Base-by-base conservation (phyloP, 352 stramenopile species). In the Phytophthora sojae region DNA sequence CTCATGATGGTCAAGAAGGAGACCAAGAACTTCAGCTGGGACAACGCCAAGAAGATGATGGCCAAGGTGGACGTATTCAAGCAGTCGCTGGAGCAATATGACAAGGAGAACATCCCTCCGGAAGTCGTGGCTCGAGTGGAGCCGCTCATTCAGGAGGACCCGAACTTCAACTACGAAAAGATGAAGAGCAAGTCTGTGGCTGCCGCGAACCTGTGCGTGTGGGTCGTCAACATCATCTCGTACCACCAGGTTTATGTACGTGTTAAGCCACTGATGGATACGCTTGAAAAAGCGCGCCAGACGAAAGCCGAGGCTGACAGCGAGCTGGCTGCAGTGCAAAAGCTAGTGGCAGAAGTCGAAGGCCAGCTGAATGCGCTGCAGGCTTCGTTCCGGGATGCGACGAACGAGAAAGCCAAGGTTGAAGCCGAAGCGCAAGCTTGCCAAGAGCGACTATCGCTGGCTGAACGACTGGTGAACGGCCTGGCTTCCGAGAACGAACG, bases 21-120 rank as follows among this genome's bases (percentile, higher is more conserved):
- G 72, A 98, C 93, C 37, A 96, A 96, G 60, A 97, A 98, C 66
- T 97, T 98, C 51, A 93, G 86, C 47, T 98, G 94, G 94, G 94
- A 98, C 42, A 98, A 97, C 64, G 94, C 94, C 11, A 98, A 98
- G 81, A 98, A 97, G 69, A 98, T 98, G 94, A 98, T 98, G 94
- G 94, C 94, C 2, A 98, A 98, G 39, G 88, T 97, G 12, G 93
- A 98, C 64, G 81, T 91, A 5, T 98, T 98, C 79, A 98, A 98
- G 78, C 77, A 94, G 39, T 80, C 86, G 37, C 76, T 98, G 2
- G 91, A 98, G 69, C 83, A 94, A 21, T 98, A 97, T 55, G 86
- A 95, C 70, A 97, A 96, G 57, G 91, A 98, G 39, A 87, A 97
- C 60, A 97, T 98, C n/a, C 90, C 92, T 0, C 61, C 75, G 0